Percentiles rank a stretch among this genome's conserved stretches.
Evolutionary conservation across 352 stramenopile genomes (phyloP).

Genomic region (Phytophthora crassamura): DNA sequence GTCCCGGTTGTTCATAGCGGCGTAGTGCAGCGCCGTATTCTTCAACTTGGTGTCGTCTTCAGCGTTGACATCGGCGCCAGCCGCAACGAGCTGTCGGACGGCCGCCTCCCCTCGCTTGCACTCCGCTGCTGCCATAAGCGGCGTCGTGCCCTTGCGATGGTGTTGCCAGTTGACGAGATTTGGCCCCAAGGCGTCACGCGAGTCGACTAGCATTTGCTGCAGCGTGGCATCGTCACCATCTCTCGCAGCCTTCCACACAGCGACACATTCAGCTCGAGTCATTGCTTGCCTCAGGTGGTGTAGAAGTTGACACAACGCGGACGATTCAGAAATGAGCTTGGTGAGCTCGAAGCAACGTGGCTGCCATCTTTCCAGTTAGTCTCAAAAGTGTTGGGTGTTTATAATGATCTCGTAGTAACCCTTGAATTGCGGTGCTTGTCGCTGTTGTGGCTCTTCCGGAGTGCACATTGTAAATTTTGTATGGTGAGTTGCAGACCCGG

Average conservation of each 20-base stretch:
- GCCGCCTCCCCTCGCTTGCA: conserved; percentile 27
- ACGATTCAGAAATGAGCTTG: conserved; percentile 25
- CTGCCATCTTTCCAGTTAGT: conserved; percentile 31
- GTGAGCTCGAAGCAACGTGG: conserved; percentile 14
- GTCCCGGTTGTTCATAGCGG: conserved; percentile 54
- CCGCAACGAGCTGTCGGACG: conserved; percentile 45
- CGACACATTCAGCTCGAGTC: conserved; percentile 40
- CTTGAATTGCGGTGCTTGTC: too few species aligned
- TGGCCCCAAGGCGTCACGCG: conserved; percentile 24
- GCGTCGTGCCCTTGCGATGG: conserved; percentile 55
- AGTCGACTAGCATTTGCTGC: conserved; percentile 30
- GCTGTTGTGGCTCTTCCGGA: too few species aligned
- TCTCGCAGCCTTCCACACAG: conserved; percentile 44
- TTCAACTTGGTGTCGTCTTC: conserved; percentile 47
- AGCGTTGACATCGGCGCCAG: conserved; percentile 56
- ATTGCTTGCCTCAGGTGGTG: conserved; percentile 11
- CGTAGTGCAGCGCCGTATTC: conserved; percentile 76
- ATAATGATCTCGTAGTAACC: neutral
- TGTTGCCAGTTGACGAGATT: conserved; percentile 49
- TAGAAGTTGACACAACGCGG: conserved; percentile 1
- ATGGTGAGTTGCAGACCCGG: too few species aligned
- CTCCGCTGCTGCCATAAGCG: conserved; percentile 68
- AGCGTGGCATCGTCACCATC: conserved; percentile 35
- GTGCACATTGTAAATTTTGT: too few species aligned
- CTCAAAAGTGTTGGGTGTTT: conserved; percentile 23